A percentile compares a stretch with the other conserved stretches of the same genome.
Conservation (phyloP, 177 flowering plant species). For the Vitis hybrid region DNA sequence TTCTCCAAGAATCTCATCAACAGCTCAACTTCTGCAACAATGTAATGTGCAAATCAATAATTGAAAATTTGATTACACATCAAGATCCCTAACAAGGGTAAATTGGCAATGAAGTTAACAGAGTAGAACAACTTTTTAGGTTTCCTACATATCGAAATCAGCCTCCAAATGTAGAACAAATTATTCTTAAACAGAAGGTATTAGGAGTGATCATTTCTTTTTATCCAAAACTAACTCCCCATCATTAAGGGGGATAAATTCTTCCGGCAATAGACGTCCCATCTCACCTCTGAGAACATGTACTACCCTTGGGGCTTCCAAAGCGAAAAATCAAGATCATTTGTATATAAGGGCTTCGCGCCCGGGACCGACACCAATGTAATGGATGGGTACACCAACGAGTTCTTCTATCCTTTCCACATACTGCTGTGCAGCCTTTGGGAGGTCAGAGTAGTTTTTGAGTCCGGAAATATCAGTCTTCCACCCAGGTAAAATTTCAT, state of each 20-base stretch:
- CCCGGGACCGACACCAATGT: slow-evolving; percentile 91
- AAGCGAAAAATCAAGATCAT: slow-evolving; percentile 18
- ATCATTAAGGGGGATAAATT: background rate
- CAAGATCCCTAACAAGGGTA: no score
- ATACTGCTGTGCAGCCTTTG: slow-evolving; percentile 68
- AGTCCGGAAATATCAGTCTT: slow-evolving; percentile 66
- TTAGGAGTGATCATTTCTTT: no score
- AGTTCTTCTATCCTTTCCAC: slow-evolving; percentile 91
- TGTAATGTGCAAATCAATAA: no score
- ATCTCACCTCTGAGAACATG: background rate
- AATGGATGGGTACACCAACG: slow-evolving; percentile 80
- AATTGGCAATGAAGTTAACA: no score
- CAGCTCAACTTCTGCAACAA: no score
- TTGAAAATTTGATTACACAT: no score
- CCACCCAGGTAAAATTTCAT: slow-evolving; percentile 91
- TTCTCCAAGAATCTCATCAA: no score
- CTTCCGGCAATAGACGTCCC: background rate
- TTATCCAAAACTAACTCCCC: background rate
- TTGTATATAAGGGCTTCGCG: slow-evolving; percentile 89
- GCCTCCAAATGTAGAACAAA: no score
- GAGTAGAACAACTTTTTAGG: no score
- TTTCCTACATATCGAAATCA: no score
- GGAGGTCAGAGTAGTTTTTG: slow-evolving; percentile 76
- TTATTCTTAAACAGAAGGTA: background rate
- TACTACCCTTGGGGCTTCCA: no score